Conservation (phyloP, 345 rosid species). For the Erodium maritimum region DNA sequence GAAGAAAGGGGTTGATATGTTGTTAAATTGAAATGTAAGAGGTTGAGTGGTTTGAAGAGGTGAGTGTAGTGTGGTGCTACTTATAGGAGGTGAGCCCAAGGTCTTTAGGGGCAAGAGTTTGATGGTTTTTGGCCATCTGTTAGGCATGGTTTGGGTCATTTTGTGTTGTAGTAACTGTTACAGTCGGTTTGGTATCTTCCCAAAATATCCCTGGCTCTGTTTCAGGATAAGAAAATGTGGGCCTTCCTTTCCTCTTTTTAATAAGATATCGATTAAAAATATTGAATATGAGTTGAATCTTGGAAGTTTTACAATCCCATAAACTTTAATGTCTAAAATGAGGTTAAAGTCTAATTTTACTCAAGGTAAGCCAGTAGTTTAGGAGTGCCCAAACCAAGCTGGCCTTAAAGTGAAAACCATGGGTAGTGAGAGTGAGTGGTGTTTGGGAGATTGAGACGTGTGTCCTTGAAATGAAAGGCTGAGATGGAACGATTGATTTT, state of each 20-base stretch:
- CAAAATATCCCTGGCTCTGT: background rate
- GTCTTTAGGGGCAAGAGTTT: constrained; percentile 6
- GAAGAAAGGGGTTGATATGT: background rate
- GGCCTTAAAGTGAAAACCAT: background rate
- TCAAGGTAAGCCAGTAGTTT: background rate
- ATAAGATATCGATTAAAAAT: too few species aligned
- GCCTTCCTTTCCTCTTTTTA: too few species aligned
- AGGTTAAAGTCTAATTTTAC: background rate
- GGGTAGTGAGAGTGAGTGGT: background rate
- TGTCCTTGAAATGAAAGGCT: background rate
- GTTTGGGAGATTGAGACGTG: background rate
- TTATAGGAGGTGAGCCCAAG: constrained; percentile 5
- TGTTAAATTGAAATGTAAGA: background rate
- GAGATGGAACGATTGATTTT: background rate
- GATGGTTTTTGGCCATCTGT: constrained; percentile 5
- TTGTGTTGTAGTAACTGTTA: background rate
- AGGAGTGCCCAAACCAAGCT: background rate
- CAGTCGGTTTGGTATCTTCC: background rate
- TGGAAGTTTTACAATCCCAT: too few species aligned
- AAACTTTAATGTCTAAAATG: background rate
- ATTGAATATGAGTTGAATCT: background rate
- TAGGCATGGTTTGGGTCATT: background rate
- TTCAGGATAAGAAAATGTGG: background rate
- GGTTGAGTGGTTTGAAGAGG: background rate
- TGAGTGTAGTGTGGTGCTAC: background rate